Evolutionary conservation across 1,284 basidiomycete genomes (phyloP), one percentile per base, ranked within the genome.

Genomic region (Omphalotus olearius): DNA sequence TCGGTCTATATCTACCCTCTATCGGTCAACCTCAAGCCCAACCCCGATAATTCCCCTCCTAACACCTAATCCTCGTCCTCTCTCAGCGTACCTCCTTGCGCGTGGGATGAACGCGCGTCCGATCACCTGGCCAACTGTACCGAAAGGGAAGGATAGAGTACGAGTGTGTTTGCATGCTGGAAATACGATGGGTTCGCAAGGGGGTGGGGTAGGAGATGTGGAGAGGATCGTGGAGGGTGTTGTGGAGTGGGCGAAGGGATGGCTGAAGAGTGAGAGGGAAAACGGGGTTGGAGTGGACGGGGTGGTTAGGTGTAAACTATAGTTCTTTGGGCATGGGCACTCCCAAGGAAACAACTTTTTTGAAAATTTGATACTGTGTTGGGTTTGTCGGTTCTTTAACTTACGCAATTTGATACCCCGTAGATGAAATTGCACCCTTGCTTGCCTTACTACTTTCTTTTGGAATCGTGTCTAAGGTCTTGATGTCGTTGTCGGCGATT

Each of bases 41-140:
- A 74, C 50, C 10, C 50, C 50, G 3, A 98, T 99, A 56, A 80
- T 95, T 50, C 93, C 94, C 0, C 73, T 98, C 41, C 71, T 95
- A 54, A 94, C 92, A 0, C 71, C 82, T 0, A 72, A 80, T 11
- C 88, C 94, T 0, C 85, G 83, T 0, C 76, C 79, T 0, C 76
- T 95, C 18, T 85, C 91, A 0, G 72, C 78, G 1, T 75, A 82
- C 61, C 81, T 94, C 20, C 74, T 78, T 41, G 61, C 66, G 9
- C 71, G 73, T 6, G 83, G 85, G 0, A 71, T 88, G 61, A 82
- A 88, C 59, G 88, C 86, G 0, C 81, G 90, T 2, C 85, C 91
- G 0, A 93, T 95, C 49, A 85, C 83, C 16, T 86, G 83, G 73
- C 90, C 89, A 0, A 94, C 91, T 0, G 92, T 95, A 0, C 89